These are phyloP conservation scores for Xylaria sp. DNA, from an alignment of 2,329 filamentous ascomycete species.

Conservation along the genomic window DNA sequence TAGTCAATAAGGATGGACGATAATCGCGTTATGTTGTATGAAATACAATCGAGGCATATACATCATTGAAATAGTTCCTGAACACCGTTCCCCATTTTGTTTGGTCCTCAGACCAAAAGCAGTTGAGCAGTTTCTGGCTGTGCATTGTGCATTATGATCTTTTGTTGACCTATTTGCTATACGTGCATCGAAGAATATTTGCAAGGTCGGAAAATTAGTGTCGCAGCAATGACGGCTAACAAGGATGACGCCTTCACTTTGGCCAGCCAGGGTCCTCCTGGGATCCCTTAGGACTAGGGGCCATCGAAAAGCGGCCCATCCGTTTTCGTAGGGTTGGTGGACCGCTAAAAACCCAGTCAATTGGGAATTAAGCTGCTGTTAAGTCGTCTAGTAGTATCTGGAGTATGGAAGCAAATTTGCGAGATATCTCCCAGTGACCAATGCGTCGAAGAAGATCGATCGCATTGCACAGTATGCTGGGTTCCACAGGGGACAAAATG, in stretches of 20 bases:
- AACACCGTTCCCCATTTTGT: too few species aligned
- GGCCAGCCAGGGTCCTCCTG: neutral
- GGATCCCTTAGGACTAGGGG: too few species aligned
- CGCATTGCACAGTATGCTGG: conserved; percentile 36
- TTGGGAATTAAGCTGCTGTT: conserved; percentile 22
- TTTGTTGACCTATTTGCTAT: neutral
- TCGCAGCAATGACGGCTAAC: conserved; percentile 2
- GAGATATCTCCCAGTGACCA: conserved; percentile 37
- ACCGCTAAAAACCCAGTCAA: neutral
- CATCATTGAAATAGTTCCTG: too few species aligned
- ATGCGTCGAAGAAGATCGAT: conserved; percentile 36
- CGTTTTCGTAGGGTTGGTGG: neutral
- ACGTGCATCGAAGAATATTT: neutral
- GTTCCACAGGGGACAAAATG: conserved; percentile 31
- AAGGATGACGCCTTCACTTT: conserved; percentile 4
- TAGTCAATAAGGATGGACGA: too few species aligned
- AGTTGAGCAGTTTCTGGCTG: too few species aligned
- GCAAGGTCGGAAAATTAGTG: neutral
- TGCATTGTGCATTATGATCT: too few species aligned
- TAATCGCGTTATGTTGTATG: too few species aligned
- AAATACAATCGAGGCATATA: too few species aligned
- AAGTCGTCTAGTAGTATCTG: conserved; percentile 34
- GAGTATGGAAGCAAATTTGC: conserved; percentile 36
- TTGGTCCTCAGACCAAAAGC: too few species aligned
- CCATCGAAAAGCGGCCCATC: neutral